Evolutionary conservation across 106 monocot species (phyloP).

Genomic region (Allium cepa): DNA sequence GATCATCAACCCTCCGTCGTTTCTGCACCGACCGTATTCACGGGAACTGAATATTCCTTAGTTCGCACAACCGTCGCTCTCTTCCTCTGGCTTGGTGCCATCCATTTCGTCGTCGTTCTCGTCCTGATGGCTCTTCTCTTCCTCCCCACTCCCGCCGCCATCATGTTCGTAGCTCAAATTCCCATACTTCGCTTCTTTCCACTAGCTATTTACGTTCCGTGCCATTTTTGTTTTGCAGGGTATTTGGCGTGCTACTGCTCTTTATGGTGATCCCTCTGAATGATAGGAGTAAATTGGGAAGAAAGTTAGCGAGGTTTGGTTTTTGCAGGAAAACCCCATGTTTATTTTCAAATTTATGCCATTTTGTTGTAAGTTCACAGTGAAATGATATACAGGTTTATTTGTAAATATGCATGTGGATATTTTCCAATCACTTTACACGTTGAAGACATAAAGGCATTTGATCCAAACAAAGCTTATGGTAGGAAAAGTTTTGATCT

Average conservation of each 20-base stretch:
- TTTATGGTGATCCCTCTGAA: slow-evolving; percentile 40
- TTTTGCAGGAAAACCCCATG: not conserved
- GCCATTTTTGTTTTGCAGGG: slow-evolving; percentile 17
- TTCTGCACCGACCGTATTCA: slow-evolving; percentile 17
- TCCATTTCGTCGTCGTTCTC: slow-evolving; percentile 57
- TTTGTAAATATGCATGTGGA: slow-evolving; percentile 54
- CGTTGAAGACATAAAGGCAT: slow-evolving; percentile 57
- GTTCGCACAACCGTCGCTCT: slow-evolving; percentile 42
- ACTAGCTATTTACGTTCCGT: not conserved
- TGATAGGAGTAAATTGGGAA: slow-evolving; percentile 5
- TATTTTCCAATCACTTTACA: slow-evolving; percentile 75
- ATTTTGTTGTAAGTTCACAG: too few relatives aligned
- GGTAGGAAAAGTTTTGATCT: slow-evolving; percentile 14
- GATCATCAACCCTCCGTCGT: not conserved
- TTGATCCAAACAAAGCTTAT: slow-evolving; percentile 67
- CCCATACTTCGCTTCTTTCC: not conserved
- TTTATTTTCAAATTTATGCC: not conserved
- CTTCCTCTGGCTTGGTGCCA: slow-evolving; percentile 58
- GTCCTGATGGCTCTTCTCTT: slow-evolving; percentile 43
- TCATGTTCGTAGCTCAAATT: slow-evolving; percentile 13
- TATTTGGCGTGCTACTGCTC: slow-evolving; percentile 41
- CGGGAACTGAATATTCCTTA: slow-evolving; percentile 38
- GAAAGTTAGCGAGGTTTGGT: slow-evolving; percentile 34
- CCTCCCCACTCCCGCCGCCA: slow-evolving; percentile 41
- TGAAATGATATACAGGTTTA: slow-evolving; percentile 28